Evolutionary conservation across 805 yeast species (phyloP).

Genomic region (Torulaspora indica): DNA sequence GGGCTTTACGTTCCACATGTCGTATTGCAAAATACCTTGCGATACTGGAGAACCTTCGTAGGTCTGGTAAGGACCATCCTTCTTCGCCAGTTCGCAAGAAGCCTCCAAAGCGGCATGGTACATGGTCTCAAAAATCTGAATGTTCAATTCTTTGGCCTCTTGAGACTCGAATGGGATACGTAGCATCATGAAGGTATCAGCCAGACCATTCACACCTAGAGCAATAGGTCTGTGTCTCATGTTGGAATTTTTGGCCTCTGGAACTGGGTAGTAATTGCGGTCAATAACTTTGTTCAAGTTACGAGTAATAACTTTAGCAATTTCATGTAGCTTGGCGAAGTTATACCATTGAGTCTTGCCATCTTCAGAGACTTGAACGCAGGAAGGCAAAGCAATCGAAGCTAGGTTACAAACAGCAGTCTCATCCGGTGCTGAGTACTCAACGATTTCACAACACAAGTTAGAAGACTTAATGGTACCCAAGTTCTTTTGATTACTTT

Average conservation of each 20-base stretch:
- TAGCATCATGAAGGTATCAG: constrained; percentile 77
- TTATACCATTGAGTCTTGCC: constrained; percentile 51
- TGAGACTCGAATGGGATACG: constrained; percentile 82
- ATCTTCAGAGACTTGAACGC: constrained; percentile 48
- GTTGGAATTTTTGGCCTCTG: constrained; percentile 70
- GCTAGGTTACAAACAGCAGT: constrained; percentile 95
- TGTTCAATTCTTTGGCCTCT: constrained; percentile 70
- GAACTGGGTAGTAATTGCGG: constrained; percentile 77
- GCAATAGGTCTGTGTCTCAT: constrained; percentile 87
- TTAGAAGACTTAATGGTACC: constrained; percentile 92
- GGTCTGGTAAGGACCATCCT: constrained; percentile 63
- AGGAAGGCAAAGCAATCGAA: constrained; percentile 82
- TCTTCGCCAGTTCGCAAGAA: constrained; percentile 72
- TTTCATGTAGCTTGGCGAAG: constrained; percentile 67
- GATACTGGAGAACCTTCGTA: constrained; percentile 89
- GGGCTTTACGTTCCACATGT: constrained; percentile 80
- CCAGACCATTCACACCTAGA: constrained; percentile 97
- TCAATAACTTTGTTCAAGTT: constrained; percentile 84
- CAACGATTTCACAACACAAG: constrained; percentile 90
- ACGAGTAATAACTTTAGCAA: constrained; percentile 69
- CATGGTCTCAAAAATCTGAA: constrained; percentile 88
- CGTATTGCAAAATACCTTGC: constrained; percentile 77
- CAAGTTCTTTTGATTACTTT: constrained; percentile 86
- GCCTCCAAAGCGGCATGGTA: constrained; percentile 91
- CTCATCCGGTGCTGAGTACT: constrained; percentile 87